These are phyloP conservation scores for Cordia subcordata DNA, from an alignment of 257 asterid genomes.

Conservation along the genomic window DNA sequence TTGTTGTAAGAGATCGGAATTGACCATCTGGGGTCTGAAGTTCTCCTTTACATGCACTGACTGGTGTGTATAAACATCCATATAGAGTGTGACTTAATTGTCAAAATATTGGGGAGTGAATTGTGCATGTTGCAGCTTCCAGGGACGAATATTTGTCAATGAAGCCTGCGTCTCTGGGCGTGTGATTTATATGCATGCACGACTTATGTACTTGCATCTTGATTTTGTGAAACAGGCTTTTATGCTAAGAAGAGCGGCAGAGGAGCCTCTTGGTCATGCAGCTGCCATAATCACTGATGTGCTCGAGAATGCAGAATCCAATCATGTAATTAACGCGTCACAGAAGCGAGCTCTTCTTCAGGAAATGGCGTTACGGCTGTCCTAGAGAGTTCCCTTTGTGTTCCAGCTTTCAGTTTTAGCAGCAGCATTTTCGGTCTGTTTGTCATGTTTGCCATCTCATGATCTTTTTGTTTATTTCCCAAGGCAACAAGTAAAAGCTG, in stretches of 20 bases:
- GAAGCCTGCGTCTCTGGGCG: too few species aligned
- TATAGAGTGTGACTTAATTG: too few species aligned
- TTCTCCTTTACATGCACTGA: too few species aligned
- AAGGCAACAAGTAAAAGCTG: background rate
- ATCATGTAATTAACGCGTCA: constrained; percentile 64
- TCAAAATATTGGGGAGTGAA: too few species aligned
- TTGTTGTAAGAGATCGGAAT: too few species aligned
- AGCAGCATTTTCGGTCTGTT: background rate
- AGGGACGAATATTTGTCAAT: too few species aligned
- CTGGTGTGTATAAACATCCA: too few species aligned
- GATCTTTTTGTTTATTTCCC: background rate
- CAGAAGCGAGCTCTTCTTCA: constrained; percentile 92
- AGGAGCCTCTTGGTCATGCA: constrained; percentile 97
- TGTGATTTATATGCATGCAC: background rate
- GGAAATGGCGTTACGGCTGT: constrained; percentile 86
- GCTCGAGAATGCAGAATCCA: constrained; percentile 87
- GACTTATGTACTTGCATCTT: background rate
- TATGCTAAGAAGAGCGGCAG: constrained; percentile 96
- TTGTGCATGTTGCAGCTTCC: too few species aligned
- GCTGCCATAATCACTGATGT: constrained; percentile 89
- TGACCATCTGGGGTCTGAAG: too few species aligned
- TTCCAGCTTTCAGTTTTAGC: too few species aligned
- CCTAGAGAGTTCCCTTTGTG: constrained; percentile 26
- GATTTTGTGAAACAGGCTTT: constrained; percentile 54
- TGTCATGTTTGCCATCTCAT: background rate